Evolutionary conservation across 768 basidiomycete species (phyloP).

Genomic region (Hirschioporus abietinus): DNA sequence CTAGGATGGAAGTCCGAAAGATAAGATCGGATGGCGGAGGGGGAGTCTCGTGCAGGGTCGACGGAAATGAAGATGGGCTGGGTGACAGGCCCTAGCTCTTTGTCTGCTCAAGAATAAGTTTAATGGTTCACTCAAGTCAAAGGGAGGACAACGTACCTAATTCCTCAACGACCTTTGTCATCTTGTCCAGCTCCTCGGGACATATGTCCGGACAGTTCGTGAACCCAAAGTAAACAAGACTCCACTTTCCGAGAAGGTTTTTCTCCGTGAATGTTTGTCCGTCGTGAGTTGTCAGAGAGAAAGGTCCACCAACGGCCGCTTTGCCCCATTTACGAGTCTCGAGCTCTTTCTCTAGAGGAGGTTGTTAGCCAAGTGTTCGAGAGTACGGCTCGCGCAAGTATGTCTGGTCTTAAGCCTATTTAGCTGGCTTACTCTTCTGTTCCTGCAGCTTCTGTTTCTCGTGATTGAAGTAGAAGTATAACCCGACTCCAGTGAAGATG

Average conservation of each 20-base stretch:
- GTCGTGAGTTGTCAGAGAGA: slow-evolving; percentile 63
- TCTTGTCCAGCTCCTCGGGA: slow-evolving; percentile 95
- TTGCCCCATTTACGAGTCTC: slow-evolving; percentile 72
- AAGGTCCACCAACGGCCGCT: slow-evolving; percentile 89
- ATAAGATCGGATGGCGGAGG: slow-evolving; percentile 55
- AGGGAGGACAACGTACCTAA: slow-evolving; percentile 48
- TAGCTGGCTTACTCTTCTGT: slow-evolving; percentile 53
- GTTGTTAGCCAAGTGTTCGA: not conserved
- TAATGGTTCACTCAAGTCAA: not conserved
- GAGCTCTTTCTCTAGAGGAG: slow-evolving; percentile 61
- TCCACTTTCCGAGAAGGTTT: slow-evolving; percentile 86
- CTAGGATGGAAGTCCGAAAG: slow-evolving; percentile 86
- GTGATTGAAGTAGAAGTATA: slow-evolving; percentile 83
- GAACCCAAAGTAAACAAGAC: slow-evolving; percentile 95
- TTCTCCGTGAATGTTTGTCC: slow-evolving; percentile 74
- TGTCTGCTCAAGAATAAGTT: slow-evolving; percentile 41
- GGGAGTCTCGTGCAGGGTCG: slow-evolving; percentile 87
- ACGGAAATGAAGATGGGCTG: slow-evolving; percentile 94
- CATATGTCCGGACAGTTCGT: slow-evolving; percentile 99
- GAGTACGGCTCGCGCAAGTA: slow-evolving; percentile 4
- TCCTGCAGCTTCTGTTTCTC: slow-evolving; percentile 80
- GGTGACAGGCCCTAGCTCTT: slow-evolving; percentile 63
- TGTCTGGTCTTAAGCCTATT: no score
- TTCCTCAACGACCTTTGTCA: slow-evolving; percentile 67
- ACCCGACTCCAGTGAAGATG: slow-evolving; percentile 70